Evolutionary conservation across 768 basidiomycete genomes (phyloP).

Genomic region (Russula virescens): DNA sequence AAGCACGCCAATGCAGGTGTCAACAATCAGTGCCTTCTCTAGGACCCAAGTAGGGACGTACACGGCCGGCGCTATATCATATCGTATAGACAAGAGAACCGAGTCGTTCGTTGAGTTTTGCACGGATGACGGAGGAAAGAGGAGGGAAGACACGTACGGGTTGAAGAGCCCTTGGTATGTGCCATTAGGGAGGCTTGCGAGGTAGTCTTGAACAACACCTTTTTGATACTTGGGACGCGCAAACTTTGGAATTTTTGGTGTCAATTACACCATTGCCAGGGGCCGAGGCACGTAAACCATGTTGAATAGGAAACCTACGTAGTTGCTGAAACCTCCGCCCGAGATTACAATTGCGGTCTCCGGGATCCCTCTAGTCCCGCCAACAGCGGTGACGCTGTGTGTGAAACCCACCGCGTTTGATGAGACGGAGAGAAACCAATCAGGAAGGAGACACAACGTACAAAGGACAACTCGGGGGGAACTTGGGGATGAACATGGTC

Average conservation of each 20-base stretch:
- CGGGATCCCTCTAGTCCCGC: constrained; percentile 54
- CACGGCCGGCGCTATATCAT: constrained; percentile 39
- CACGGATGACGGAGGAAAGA: background rate
- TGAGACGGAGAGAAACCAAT: background rate
- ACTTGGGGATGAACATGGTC: constrained; percentile 46
- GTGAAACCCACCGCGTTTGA: background rate
- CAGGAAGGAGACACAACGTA: constrained; percentile 22
- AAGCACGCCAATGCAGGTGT: background rate
- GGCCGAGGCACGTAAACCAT: background rate
- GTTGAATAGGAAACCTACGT: constrained; percentile 37
- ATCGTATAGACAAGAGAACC: background rate
- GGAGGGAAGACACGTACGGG: constrained; percentile 40
- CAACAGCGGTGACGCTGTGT: constrained; percentile 62
- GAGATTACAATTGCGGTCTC: constrained; percentile 59
- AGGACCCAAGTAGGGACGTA: constrained; percentile 29
- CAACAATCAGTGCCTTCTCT: background rate
- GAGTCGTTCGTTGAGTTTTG: no score
- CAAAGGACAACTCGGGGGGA: constrained; percentile 53
- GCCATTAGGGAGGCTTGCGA: constrained; percentile 38
- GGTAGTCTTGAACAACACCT: constrained; percentile 37
- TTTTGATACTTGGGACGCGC: constrained; percentile 48
- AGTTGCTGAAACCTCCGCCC: constrained; percentile 71
- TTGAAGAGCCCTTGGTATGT: constrained; percentile 54
- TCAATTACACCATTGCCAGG: background rate
- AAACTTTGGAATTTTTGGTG: constrained; percentile 39